These are phyloP conservation scores for Monocercomonoides exilis DNA, from an alignment of 78 protist species.

Conservation along the genomic window DNA sequence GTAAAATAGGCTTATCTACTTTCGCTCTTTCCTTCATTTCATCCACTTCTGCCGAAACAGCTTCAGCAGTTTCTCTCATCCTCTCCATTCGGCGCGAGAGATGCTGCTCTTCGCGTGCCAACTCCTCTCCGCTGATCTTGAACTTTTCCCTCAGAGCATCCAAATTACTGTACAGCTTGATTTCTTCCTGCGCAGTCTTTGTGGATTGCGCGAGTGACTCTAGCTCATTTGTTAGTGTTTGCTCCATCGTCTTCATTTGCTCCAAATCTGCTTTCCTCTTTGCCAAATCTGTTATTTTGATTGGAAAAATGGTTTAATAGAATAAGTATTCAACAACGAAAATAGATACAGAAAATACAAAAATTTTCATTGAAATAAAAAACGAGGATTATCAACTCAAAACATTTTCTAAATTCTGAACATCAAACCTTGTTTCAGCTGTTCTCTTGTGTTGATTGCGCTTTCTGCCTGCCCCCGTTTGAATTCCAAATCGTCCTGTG, in stretches of 20 bases:
- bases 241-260: background rate
- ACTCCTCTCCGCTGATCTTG: background rate
- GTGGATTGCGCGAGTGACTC: background rate
- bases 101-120: background rate
- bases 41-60: background rate
- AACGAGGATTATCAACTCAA: background rate
- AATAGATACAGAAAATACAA: background rate
- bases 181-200: background rate
- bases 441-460: background rate
- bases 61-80: background rate
- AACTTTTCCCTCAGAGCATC: background rate
- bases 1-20: background rate
- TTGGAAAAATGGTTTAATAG: too few species aligned
- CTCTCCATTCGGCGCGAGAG: background rate
- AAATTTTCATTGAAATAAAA: background rate
- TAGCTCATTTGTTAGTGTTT: background rate
- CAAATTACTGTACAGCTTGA: background rate
- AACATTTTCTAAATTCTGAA: too few species aligned
- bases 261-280: background rate
- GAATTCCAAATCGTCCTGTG: background rate
- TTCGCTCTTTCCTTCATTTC: background rate
- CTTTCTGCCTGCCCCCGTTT: background rate
- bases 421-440: background rate
- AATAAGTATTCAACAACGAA: too few species aligned
- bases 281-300: background rate